A percentile compares a stretch with the other conserved stretches of the same genome.
phyloP scores from a whole-genome alignment of 2,329 filamentous ascomycete genomes.

The Fusarium newnesense region DNA sequence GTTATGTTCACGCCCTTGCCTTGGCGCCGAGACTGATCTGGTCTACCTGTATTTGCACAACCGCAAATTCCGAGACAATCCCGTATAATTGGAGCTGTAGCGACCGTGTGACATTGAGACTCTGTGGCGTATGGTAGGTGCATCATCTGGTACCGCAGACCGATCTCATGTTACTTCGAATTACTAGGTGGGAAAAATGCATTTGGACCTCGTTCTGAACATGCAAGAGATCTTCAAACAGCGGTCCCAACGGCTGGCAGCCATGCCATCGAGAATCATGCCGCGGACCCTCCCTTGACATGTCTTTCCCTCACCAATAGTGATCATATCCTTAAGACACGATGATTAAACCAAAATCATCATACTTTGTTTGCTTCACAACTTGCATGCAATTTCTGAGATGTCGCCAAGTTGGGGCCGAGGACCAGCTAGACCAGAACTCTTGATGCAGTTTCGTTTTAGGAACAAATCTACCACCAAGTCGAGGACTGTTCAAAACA shows the following conservation, averaged over 20 bases:
- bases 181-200: neutral
- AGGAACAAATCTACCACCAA: neutral
- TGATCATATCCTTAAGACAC: neutral
- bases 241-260: too few relatives aligned
- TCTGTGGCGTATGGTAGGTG: neutral
- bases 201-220: too few relatives aligned
- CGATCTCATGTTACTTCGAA: too few relatives aligned
- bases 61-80: neutral
- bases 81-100: neutral
- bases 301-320: neutral
- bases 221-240: neutral
- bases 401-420: too few relatives aligned
- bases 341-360: accelerated
- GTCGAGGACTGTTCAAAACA: accelerated
- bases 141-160: neutral
- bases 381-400: neutral
- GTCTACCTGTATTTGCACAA: neutral
- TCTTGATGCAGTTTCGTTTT: too few relatives aligned
- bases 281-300: neutral
- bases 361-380: too few relatives aligned
- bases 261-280: neutral
- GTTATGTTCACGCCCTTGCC: neutral
- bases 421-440: neutral
- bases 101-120: neutral
- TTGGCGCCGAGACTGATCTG: neutral